Percentiles rank a stretch among this genome's conserved stretches.
phyloP scores from a whole-genome alignment of 2,329 filamentous ascomycete species.

The Zalaria sp. region DNA sequence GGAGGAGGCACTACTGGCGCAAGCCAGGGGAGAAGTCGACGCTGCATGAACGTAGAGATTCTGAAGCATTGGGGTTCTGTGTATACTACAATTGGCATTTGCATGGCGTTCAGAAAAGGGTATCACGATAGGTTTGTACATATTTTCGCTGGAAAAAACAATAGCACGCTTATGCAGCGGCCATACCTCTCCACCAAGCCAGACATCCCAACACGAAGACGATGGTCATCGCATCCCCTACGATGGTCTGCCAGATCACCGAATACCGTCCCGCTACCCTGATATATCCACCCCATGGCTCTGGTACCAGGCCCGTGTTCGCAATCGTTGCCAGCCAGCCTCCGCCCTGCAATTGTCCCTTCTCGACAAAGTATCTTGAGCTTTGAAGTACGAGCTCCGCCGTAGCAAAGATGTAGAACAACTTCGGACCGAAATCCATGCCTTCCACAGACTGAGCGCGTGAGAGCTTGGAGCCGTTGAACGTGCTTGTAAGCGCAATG shows the following conservation, averaged over 20 bases:
- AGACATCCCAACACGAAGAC: slow-evolving; percentile 58
- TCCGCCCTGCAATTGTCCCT: slow-evolving; percentile 39
- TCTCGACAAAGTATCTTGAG: slow-evolving; percentile 56
- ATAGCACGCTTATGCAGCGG: slow-evolving; percentile 2
- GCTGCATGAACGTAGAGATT: slow-evolving; percentile 8
- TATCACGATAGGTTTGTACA: neutral
- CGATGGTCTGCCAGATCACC: slow-evolving; percentile 57
- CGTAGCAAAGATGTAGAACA: slow-evolving; percentile 73
- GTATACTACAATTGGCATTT: slow-evolving; percentile 1
- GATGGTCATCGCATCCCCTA: slow-evolving; percentile 59
- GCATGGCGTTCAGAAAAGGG: slow-evolving; percentile 1
- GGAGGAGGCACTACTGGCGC: slow-evolving; percentile 44
- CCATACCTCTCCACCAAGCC: slow-evolving; percentile 32
- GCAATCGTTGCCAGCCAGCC: slow-evolving; percentile 51
- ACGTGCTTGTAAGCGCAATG: slow-evolving; percentile 52
- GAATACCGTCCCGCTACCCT: slow-evolving; percentile 49
- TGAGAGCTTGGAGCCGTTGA: slow-evolving; percentile 50
- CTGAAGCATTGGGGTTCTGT: no score
- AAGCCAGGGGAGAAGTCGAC: slow-evolving; percentile 36
- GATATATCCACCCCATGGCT: slow-evolving; percentile 47
- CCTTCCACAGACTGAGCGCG: slow-evolving; percentile 25
- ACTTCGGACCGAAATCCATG: slow-evolving; percentile 33
- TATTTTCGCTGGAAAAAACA: neutral
- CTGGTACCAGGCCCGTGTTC: slow-evolving; percentile 46
- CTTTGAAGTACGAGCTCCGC: slow-evolving; percentile 60